A percentile compares a stretch with the other conserved stretches of the same genome.
These are phyloP conservation scores for Eutypella sp. DNA, from an alignment of 2,329 filamentous ascomycete genomes.

Conservation along the genomic window DNA sequence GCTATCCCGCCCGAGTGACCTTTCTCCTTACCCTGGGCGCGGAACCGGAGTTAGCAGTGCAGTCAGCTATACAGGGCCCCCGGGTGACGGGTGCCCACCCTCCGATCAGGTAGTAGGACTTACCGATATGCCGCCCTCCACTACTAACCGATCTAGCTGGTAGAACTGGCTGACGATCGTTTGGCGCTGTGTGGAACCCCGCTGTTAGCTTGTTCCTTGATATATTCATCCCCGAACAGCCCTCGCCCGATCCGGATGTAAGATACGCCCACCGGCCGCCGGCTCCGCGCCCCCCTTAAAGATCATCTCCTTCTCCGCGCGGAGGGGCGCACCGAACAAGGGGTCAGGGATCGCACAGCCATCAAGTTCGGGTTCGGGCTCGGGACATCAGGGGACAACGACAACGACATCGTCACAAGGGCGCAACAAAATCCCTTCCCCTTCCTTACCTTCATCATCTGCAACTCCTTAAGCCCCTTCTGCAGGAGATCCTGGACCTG, in stretches of 20 bases:
- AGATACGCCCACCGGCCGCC: background rate
- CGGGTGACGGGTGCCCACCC: too few relatives aligned
- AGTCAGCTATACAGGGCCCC: constrained; percentile 11
- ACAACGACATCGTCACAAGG: too few relatives aligned
- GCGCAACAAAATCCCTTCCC: background rate
- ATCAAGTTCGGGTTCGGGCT: background rate
- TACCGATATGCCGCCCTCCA: constrained; percentile 81
- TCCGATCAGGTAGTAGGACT: constrained; percentile 25
- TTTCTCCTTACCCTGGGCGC: constrained; percentile 60
- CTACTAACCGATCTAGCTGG: constrained; percentile 83
- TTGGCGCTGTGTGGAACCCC: constrained; percentile 63
- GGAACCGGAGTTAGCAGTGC: background rate
- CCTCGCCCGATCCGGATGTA: background rate
- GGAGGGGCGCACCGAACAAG: too few relatives aligned
- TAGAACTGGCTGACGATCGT: constrained; percentile 93
- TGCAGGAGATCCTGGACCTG: constrained; percentile 85
- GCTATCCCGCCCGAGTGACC: constrained; percentile 62
- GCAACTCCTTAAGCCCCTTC: constrained; percentile 79
- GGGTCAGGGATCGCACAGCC: too few relatives aligned
- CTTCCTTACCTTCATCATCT: constrained; percentile 74
- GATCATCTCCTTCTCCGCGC: too few relatives aligned
- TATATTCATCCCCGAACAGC: background rate
- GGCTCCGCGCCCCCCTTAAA: too few relatives aligned
- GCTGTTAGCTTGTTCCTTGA: background rate
- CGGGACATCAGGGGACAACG: background rate